Evolutionary conservation across 2,329 filamentous ascomycete species (phyloP).

Genomic region (Alternaria sp.): DNA sequence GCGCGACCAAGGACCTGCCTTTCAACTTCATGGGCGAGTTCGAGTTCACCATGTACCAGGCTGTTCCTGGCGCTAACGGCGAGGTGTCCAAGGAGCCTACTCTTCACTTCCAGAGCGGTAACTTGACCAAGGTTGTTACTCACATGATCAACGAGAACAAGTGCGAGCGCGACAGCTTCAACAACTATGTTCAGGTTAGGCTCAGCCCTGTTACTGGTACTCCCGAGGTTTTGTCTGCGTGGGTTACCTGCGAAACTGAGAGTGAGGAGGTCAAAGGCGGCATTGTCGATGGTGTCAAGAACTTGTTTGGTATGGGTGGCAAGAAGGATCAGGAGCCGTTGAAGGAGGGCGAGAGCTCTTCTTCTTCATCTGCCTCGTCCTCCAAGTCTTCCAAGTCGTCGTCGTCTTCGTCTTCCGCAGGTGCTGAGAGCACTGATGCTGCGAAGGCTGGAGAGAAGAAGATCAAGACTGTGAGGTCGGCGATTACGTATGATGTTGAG

Average conservation of each 20-base stretch:
- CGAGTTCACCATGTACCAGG: conserved; percentile 78
- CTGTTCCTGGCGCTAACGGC: conserved; percentile 59
- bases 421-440: conserved; percentile 56
- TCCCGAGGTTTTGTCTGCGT: conserved; percentile 77
- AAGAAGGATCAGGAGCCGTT: conserved; percentile 82
- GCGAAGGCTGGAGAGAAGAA: conserved; percentile 56
- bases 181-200: conserved; percentile 78
- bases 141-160: conserved; percentile 79
- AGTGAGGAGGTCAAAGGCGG: conserved; percentile 73
- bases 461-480: conserved; percentile 60
- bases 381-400: conserved; percentile 52
- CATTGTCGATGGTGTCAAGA: conserved; percentile 93
- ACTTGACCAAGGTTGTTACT: conserved; percentile 82
- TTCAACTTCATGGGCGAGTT: conserved; percentile 86
- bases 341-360: conserved; percentile 57
- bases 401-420: conserved; percentile 54
- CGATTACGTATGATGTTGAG: conserved; percentile 55
- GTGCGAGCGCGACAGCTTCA: conserved; percentile 77
- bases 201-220: conserved; percentile 77
- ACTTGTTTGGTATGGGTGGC: conserved; percentile 90
- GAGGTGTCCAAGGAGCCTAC: conserved; percentile 64
- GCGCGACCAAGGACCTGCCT: conserved; percentile 80
- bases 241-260: conserved; percentile 84
- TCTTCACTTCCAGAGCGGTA: conserved; percentile 74
- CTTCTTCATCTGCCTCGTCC: conserved; percentile 51